Conservation (phyloP, 2,329 filamentous ascomycete genomes). For the Pseudogymnoascus verrucosus region DNA sequence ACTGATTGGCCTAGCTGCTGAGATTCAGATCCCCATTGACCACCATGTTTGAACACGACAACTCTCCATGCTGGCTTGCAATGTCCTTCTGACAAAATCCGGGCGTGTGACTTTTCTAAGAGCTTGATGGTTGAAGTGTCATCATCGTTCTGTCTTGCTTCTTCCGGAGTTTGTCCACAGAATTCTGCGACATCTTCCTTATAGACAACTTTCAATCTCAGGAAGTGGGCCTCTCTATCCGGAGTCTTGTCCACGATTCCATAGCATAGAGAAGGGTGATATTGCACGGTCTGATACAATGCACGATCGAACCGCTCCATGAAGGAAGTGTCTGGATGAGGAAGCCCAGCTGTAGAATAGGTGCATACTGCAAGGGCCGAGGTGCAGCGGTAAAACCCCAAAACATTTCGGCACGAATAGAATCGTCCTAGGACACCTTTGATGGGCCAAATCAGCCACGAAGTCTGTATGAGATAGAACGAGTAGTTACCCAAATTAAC, state of each 20-base stretch:
- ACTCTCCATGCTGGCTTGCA: conserved; percentile 19
- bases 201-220: conserved; percentile 4
- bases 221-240: conserved; percentile 15
- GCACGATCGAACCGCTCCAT: background rate
- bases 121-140: no score
- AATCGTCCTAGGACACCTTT: background rate
- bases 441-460: no score
- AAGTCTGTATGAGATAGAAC: no score
- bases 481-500: background rate
- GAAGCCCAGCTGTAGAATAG: background rate
- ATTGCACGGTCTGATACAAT: conserved; percentile 13
- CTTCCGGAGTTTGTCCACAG: background rate
- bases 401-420: background rate
- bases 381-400: background rate
- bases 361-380: background rate
- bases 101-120: no score
- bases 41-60: conserved; percentile 14
- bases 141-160: conserved; percentile 12
- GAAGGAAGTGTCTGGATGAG: background rate
- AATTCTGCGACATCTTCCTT: conserved; percentile 17
- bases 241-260: conserved; percentile 13
- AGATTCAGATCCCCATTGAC: background rate
- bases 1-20: background rate
- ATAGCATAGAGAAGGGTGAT: conserved; percentile 17
- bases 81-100: conserved; percentile 10